Evolutionary conservation across 2,329 filamentous ascomycete species (phyloP).

Genomic region (Aspergillus carbonarius): DNA sequence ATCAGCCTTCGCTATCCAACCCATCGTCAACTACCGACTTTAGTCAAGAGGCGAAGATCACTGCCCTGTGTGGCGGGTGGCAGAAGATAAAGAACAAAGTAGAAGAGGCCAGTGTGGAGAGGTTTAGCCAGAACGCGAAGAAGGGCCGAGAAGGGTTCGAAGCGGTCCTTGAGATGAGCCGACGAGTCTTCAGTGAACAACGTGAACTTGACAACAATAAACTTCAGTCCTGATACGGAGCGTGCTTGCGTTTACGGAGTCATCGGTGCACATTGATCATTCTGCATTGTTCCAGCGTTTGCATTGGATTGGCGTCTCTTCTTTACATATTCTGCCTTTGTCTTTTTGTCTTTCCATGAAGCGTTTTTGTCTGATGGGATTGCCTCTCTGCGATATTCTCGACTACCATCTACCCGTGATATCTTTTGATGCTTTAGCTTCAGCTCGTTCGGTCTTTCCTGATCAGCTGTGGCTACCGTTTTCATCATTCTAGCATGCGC

Average conservation of each 20-base stretch:
- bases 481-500: neutral
- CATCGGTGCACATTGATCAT: neutral
- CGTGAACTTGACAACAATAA: conserved; percentile 60
- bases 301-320: conserved; percentile 2
- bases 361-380: conserved; percentile 7
- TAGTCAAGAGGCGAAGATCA: conserved; percentile 86
- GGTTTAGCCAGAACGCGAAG: conserved; percentile 87
- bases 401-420: neutral
- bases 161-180: conserved; percentile 87
- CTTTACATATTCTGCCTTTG: neutral
- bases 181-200: conserved; percentile 88
- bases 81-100: conserved; percentile 95
- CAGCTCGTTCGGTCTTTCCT: neutral
- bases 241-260: neutral
- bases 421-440: neutral
- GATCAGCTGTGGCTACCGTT: neutral
- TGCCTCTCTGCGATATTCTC: neutral
- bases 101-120: conserved; percentile 83
- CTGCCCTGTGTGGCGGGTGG: conserved; percentile 93
- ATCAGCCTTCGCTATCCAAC: conserved; percentile 60
- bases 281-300: neutral
- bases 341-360: conserved; percentile 30
- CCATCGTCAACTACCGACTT: conserved; percentile 70
- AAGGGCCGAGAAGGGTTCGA: conserved; percentile 95
- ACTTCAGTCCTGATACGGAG: neutral